phyloP scores from a whole-genome alignment of 495 filamentous ascomycete genomes.

The Neurospora terricola region DNA sequence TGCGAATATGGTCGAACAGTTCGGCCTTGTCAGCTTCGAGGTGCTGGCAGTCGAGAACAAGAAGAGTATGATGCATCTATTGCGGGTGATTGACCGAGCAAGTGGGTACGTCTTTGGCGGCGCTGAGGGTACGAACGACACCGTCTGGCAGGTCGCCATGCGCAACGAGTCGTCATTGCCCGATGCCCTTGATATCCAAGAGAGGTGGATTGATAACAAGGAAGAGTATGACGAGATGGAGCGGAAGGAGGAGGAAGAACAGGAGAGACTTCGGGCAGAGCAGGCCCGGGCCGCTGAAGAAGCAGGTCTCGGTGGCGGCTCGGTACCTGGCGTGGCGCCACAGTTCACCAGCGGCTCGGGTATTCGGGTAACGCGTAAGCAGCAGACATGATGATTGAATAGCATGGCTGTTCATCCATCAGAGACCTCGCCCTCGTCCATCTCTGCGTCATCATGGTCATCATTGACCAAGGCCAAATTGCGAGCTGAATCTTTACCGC shows the following conservation, averaged over 20 bases:
- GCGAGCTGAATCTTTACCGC: conserved; percentile 21
- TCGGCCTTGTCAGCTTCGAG: conserved; percentile 81
- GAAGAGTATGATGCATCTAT: conserved; percentile 83
- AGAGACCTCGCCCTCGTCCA: conserved; percentile 37
- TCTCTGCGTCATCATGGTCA: conserved; percentile 36
- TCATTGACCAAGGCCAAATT: conserved; percentile 28
- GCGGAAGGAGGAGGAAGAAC: conserved; percentile 55
- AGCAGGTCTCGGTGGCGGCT: conserved; percentile 18
- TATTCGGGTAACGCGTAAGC: conserved; percentile 20
- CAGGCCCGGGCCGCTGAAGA: conserved; percentile 18
- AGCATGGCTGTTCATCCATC: conserved; percentile 8
- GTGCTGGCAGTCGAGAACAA: conserved; percentile 94
- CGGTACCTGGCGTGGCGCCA: background rate
- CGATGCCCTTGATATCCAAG: conserved; percentile 82
- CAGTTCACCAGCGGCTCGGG: conserved; percentile 10
- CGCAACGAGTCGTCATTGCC: conserved; percentile 69
- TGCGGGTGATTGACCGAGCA: conserved; percentile 80
- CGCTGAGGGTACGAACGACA: conserved; percentile 86
- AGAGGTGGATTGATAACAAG: conserved; percentile 85
- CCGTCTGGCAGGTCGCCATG: conserved; percentile 89
- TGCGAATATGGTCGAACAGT: conserved; percentile 75
- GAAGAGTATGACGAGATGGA: conserved; percentile 83
- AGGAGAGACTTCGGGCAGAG: conserved; percentile 27
- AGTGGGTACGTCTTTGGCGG: conserved; percentile 88
- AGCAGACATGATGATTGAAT: conserved; percentile 11